Evolutionary conservation across 164 flowering plant genomes (phyloP).

Genomic region (Magnolia changhungtana): DNA sequence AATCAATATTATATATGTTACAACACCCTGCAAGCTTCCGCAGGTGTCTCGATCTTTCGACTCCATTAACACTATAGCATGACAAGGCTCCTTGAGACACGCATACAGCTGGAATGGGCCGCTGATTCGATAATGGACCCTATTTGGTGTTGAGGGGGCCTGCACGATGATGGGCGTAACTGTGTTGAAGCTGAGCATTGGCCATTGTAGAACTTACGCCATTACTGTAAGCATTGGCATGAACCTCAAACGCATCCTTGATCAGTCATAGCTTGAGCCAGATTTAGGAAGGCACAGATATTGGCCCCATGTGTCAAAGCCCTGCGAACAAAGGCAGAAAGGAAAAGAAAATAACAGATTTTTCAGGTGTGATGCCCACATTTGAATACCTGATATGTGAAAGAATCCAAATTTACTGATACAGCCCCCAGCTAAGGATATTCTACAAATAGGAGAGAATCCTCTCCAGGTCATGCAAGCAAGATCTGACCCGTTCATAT

Average conservation of each 20-base stretch:
- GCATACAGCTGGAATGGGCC: not conserved
- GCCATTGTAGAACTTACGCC: not conserved
- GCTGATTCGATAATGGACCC: not conserved
- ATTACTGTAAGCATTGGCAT: not conserved
- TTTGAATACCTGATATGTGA: not conserved
- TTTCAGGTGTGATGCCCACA: not conserved
- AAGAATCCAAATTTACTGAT: not conserved
- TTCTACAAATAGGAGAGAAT: not conserved
- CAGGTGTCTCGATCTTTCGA: not conserved
- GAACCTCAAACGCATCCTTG: conserved; percentile 81
- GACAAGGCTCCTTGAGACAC: not conserved
- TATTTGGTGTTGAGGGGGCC: no score
- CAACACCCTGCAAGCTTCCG: conserved; percentile 13
- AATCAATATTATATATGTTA: conserved; percentile 12
- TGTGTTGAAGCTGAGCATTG: not conserved
- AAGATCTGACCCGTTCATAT: not conserved
- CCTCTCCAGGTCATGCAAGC: not conserved
- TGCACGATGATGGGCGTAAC: not conserved
- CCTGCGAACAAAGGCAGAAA: conserved; percentile 32
- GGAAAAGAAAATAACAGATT: not conserved
- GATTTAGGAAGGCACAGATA: conserved; percentile 71
- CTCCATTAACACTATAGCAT: conserved; percentile 4
- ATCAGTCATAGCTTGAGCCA: conserved; percentile 84
- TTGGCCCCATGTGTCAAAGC: conserved; percentile 77
- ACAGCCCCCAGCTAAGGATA: not conserved